Evolutionary conservation across 106 monocot genomes (phyloP), one percentile per base, ranked within the genome.

Genomic region (Dendrobium catenatum): DNA sequence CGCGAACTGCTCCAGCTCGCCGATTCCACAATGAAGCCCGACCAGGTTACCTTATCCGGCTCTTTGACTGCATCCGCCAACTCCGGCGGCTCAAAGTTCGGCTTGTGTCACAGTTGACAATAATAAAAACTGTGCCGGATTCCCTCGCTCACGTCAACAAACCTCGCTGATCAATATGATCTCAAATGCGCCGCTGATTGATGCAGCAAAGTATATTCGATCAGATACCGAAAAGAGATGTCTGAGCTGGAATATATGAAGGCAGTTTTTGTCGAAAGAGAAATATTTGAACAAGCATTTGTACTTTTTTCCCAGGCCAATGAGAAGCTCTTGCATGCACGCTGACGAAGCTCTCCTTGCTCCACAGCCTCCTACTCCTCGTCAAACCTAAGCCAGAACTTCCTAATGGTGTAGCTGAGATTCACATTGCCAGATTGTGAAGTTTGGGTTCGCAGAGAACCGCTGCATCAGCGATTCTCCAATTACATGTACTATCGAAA

Each of bases 221-320:
- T 7, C 51, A 55, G 37, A 85, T 89, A 82, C 66, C 41, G 84
- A 80, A n/a, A n/a, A 93, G 83, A 79, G 91, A 91, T 20, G 85
- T 81, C 18, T 88, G 66, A 77, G 75, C 5, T 93, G 93, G 93
- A 91, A 88, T 55, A 85, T 88, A 58, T 93, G 88, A 87, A 87
- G 8, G 29, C 81, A 13, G 90, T 87, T 4, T 72, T 29, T 13
- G 31, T 37, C 15, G 37, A 72, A 16, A 72, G 6, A 10, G 72
- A 72, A 40, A 17, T 0, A n/a, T 40, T 72, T 40, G 72, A 37
- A 40, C 37, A 41, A 72, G 72, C 72, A 10, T 5, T 22, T 29
- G 15, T 33, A 33, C 41, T 72, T 11, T 72, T 72, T n/a, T n/a
- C n/a, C 72, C 4, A 40, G 33, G 27, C 31, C 31, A 16, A 72